Conservation (phyloP, 1,139 yeast genomes). For the Zygosaccharomyces sapae region DNA sequence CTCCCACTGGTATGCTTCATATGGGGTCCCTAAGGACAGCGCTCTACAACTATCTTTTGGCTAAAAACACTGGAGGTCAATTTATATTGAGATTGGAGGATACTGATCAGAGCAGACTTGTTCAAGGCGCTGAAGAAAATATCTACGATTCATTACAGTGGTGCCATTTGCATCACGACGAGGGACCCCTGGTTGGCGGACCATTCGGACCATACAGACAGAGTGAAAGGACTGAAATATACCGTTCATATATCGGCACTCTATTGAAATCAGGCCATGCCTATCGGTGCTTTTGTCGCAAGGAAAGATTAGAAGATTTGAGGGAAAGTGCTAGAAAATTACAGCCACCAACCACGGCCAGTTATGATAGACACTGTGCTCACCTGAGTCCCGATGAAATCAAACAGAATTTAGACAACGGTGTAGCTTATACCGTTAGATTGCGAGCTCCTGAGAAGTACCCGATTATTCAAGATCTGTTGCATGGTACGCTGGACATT, state of each 20-base stretch:
- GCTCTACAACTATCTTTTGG: constrained; percentile 77
- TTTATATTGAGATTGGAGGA: constrained; percentile 84
- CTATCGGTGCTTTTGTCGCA: constrained; percentile 80
- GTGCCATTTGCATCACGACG: constrained; percentile 76
- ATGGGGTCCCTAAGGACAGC: constrained; percentile 93
- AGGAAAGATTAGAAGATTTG: constrained; percentile 64
- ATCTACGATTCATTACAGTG: constrained; percentile 71
- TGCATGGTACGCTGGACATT: constrained; percentile 71
- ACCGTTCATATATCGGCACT: constrained; percentile 51
- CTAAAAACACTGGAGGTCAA: constrained; percentile 73
- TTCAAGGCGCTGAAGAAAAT: constrained; percentile 75
- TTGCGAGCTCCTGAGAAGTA: constrained; percentile 68
- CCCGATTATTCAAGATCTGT: constrained; percentile 61
- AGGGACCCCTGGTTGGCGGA: constrained; percentile 63
- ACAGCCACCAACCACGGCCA: constrained; percentile 85
- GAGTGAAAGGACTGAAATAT: constrained; percentile 68
- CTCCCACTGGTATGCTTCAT: constrained; percentile 93
- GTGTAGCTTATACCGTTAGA: constrained; percentile 48
- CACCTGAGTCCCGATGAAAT: constrained; percentile 44
- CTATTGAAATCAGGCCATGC: constrained; percentile 67
- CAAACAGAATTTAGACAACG: constrained; percentile 34
- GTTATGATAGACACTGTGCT: constrained; percentile 80
- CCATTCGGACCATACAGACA: constrained; percentile 75
- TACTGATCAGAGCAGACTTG: constrained; percentile 78
- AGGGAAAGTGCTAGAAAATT: constrained; percentile 68